These are phyloP conservation scores for Lobosporangium transversale DNA, from an alignment of 192 early-diverging fungal genomes.

Conservation along the genomic window DNA sequence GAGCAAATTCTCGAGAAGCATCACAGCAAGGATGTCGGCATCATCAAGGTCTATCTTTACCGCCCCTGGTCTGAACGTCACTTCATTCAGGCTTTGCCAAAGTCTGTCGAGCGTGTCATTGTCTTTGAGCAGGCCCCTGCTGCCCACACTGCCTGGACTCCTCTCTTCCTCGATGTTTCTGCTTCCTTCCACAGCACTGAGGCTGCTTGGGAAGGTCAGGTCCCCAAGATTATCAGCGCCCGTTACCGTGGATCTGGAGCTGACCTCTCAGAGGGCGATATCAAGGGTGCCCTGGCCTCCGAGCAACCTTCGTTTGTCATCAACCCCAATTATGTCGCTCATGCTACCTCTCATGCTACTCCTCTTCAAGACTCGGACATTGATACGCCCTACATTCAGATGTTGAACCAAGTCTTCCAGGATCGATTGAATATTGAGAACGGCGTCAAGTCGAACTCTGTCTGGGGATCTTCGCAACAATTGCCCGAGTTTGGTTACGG, in stretches of 20 bases:
- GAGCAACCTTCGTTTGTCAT: conserved; percentile 32
- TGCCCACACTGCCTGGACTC: conserved; percentile 75
- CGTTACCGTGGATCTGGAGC: conserved; percentile 55
- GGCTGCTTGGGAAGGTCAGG: conserved; percentile 57
- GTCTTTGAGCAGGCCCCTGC: conserved; percentile 72
- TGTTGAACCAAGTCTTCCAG: conserved; percentile 82
- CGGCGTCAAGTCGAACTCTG: conserved; percentile 71
- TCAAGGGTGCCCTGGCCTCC: conserved; percentile 21
- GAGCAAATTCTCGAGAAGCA: conserved; percentile 53
- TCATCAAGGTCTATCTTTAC: conserved; percentile 78
- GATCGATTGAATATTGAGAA: conserved; percentile 84
- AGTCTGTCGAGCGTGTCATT: conserved; percentile 66
- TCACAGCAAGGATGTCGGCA: conserved; percentile 62
- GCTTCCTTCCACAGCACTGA: conserved; percentile 68
- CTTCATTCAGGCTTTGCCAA: conserved; percentile 67
- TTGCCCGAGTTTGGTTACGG: conserved; percentile 93
- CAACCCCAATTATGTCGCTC: conserved; percentile 38
- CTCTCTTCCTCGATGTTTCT: conserved; percentile 87
- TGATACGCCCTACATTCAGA: conserved; percentile 83
- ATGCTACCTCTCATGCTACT: background rate
- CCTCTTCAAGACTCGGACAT: conserved; percentile 53
- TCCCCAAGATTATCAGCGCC: conserved; percentile 57
- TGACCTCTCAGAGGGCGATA: conserved; percentile 23
- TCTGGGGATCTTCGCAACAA: conserved; percentile 73
- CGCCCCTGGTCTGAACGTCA: conserved; percentile 80